Evolutionary conservation across 805 yeast species (phyloP).

Genomic region (Starmerella davenportii): DNA sequence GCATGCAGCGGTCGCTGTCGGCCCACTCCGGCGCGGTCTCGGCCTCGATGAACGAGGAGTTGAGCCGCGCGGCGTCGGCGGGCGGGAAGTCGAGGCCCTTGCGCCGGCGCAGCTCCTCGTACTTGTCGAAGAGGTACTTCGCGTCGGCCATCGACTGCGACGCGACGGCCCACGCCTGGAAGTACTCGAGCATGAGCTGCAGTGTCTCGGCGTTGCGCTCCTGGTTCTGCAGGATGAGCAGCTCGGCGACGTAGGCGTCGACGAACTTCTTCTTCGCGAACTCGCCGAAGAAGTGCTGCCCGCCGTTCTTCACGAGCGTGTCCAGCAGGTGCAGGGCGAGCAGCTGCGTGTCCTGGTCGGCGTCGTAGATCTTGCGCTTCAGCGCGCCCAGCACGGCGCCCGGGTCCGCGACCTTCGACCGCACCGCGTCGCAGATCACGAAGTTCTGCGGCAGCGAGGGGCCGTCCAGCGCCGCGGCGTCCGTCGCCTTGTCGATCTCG

Average conservation of each 20-base stretch:
- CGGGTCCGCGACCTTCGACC: conserved; percentile 62
- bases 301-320: conserved; percentile 83
- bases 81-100: conserved; percentile 54
- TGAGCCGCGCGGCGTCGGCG: conserved; percentile 20
- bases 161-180: conserved; percentile 64
- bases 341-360: conserved; percentile 65
- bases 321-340: conserved; percentile 65
- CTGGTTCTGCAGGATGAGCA: conserved; percentile 27
- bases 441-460: conserved; percentile 51
- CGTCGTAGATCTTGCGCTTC: conserved; percentile 50
- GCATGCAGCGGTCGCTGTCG: conserved; percentile 89
- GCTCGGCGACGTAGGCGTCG: conserved; percentile 58
- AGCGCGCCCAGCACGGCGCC: conserved; percentile 72
- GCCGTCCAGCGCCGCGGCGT: conserved; percentile 87
- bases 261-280: conserved; percentile 70
- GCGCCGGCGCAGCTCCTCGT: conserved; percentile 32
- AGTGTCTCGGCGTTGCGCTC: conserved; percentile 37
- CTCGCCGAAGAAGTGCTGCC: conserved; percentile 63
- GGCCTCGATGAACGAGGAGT: conserved; percentile 52
- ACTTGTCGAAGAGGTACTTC: conserved; percentile 43
- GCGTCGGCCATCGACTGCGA: conserved; percentile 51
- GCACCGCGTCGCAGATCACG: conserved; percentile 72
- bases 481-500: conserved; percentile 59
- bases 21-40: conserved; percentile 96
- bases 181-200: conserved; percentile 37